Base-by-base conservation (phyloP, 1,284 basidiomycete genomes). In the Trichosporon sp. region DNA sequence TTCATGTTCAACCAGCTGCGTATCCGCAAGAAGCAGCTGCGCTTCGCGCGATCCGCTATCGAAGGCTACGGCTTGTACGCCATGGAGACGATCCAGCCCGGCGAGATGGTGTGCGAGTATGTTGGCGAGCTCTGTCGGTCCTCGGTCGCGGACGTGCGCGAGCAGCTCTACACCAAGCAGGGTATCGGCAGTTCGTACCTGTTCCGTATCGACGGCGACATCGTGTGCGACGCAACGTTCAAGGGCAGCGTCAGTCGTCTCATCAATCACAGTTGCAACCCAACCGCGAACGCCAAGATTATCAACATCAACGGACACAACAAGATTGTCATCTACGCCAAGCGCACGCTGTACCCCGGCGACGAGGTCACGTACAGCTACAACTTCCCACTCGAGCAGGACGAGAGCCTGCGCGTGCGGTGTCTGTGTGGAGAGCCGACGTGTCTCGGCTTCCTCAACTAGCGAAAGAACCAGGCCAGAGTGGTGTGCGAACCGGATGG, bases 91-190 rank as follows among this genome's bases (percentile, higher is more conserved):
- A 98, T 99, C 78, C 90, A 92, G 14, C 87, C 90, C 21, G 94
- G 95, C 4, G 97, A 99, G 84, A 98, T 99, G 94, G 96, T 99
- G 59, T 98, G 99, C 84, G 97, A 99, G 85, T 99, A 99, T 79
- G 97, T 99, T 8, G 97, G 97, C 40, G 97, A 99, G 86, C 88
- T 98, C 73, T 92, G 97, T 74, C 89, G 97, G 31, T 94, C 96
- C 70, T 92, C 94, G 77, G 94, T 99, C 4, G 96, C 97, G 32
- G 97, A 99, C 81, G 93, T 96, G 82, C 88, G 97, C 68, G 97
- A 99, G 86, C 96, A 97, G 86, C 89, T 90, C 77, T 99, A 99
- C 83, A 94, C 98, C 84, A 88, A 93, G 67, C 93, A 95, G 81
- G 96, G 96, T 1, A 98, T 98, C 76, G 95, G 95, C 16, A 94